Evolutionary conservation across 805 yeast genomes (phyloP).

Genomic region (Metschnikowia koreensis): DNA sequence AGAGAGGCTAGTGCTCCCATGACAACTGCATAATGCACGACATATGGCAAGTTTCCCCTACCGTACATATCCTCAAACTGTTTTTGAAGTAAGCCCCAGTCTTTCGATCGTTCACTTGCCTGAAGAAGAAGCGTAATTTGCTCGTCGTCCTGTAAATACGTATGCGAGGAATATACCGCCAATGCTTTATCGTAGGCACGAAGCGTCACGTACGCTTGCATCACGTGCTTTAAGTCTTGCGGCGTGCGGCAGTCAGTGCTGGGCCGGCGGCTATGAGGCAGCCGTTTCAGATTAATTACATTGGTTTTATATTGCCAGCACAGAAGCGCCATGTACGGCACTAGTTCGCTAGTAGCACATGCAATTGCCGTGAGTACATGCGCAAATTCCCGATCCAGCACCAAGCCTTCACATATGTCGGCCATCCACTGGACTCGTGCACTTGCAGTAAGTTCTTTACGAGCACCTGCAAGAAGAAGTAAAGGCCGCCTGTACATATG

Average conservation of each 20-base stretch:
- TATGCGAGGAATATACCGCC: constrained; percentile 32
- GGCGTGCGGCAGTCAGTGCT: constrained; percentile 7
- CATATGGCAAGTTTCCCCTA: constrained; percentile 51
- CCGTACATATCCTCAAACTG: constrained; percentile 58
- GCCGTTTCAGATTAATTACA: neutral
- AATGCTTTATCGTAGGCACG: constrained; percentile 23
- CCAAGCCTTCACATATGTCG: neutral
- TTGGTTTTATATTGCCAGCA: constrained; percentile 24
- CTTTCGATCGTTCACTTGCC: constrained; percentile 43
- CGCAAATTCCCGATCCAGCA: neutral
- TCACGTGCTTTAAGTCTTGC: constrained; percentile 29
- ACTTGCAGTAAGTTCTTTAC: neutral
- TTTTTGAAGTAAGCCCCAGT: constrained; percentile 55
- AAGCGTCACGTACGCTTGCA: constrained; percentile 27
- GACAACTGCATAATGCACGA: constrained; percentile 56
- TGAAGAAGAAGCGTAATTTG: constrained; percentile 50
- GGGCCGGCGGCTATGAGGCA: neutral
- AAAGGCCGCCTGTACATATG: constrained; percentile 5
- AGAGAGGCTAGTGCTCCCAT: constrained; percentile 56
- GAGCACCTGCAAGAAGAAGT: neutral
- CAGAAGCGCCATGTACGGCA: constrained; percentile 8
- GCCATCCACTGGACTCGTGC: neutral
- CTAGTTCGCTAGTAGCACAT: constrained; percentile 1
- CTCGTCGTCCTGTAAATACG: constrained; percentile 42
- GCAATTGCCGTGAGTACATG: constrained; percentile 6